Conservation (phyloP, 495 filamentous ascomycete species). For the Rhypophila decipiens region DNA sequence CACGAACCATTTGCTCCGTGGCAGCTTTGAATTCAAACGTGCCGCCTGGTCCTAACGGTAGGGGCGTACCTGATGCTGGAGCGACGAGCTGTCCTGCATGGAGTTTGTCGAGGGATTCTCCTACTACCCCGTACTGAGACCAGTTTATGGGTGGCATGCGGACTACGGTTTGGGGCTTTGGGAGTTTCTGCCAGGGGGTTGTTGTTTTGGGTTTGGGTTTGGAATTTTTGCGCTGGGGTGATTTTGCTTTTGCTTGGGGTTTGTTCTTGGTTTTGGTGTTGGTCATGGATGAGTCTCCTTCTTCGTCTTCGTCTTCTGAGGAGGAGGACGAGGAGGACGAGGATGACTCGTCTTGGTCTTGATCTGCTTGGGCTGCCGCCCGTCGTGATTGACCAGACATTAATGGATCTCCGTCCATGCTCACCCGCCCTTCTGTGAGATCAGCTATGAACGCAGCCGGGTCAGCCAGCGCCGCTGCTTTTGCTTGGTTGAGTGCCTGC, state of each 20-base stretch:
- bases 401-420: slow-evolving; percentile 29
- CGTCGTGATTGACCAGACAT: slow-evolving; percentile 24
- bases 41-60: slow-evolving; percentile 29
- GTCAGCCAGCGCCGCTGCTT: slow-evolving; percentile 56
- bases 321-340: slow-evolving; percentile 6
- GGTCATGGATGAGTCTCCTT: slow-evolving; percentile 1
- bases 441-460: slow-evolving; percentile 63
- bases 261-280: neutral
- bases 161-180: slow-evolving; percentile 73
- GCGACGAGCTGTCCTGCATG: slow-evolving; percentile 69
- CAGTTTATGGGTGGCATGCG: slow-evolving; percentile 85
- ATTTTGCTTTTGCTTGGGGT: neutral
- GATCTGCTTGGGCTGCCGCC: slow-evolving; percentile 30
- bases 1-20: slow-evolving; percentile 19
- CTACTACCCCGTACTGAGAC: slow-evolving; percentile 80
- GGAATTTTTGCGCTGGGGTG: neutral
- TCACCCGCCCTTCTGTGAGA: slow-evolving; percentile 46
- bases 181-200: slow-evolving; percentile 45
- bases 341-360: too few relatives aligned
- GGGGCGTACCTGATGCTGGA: slow-evolving; percentile 53
- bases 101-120: slow-evolving; percentile 71
- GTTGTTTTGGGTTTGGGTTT: neutral
- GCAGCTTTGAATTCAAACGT: slow-evolving; percentile 36
- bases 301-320: slow-evolving; percentile 12
- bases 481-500: slow-evolving; percentile 53